Base-by-base conservation (phyloP, 177 flowering plant genomes). In the Telopea speciosissima region DNA sequence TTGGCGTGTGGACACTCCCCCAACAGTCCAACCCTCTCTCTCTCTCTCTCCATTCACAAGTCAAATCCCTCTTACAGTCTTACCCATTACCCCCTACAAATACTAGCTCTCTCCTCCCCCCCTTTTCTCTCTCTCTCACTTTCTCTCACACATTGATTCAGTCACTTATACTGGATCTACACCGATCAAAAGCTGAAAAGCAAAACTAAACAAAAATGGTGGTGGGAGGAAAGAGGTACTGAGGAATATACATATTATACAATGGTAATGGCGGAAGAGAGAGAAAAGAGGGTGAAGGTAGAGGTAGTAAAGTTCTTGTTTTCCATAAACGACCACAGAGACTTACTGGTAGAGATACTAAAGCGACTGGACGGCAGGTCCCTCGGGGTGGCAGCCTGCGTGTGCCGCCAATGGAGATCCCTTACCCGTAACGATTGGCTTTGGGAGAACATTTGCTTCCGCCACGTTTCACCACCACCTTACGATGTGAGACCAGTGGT, bases 401-500 rank as follows among this genome's bases (percentile, higher is more conserved):
- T 93, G 16, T 91, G 97, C 81, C 83, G 89, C 5, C 86, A 83
- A 24, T 93, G 98, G 98, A 73, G 86, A 72, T 71, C 88, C 75
- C 63, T 91, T 4, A 73, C 92, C 22, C 82, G 85, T n/a, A 77
- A 80, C 76, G 97, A 93, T 64, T 74, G 89, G 3, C 77, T 91
- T 49, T 93, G 98, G 98, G 98, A 93, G 79, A 82, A 80, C 74
- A 85, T 93, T 68, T 89, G 96, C 78, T 82, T 88, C 78, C 88
- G 95, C 68, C 89, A 88, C 79, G 82, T 82, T 21, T 74, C 84
- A 19, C 83, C 87, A 31, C 80, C 85, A 9, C 80, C 87, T 1
- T 65, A 79, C 8, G 73, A 78, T 1, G 82, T 88, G 36, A 77
- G 90, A 31, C 78, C 91, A 5, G 84, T 91, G 28, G 92, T 89